Percentiles rank a stretch among this genome's conserved stretches.
phyloP scores from a whole-genome alignment of 1,284 basidiomycete species.

The Trichosporon asahii region DNA sequence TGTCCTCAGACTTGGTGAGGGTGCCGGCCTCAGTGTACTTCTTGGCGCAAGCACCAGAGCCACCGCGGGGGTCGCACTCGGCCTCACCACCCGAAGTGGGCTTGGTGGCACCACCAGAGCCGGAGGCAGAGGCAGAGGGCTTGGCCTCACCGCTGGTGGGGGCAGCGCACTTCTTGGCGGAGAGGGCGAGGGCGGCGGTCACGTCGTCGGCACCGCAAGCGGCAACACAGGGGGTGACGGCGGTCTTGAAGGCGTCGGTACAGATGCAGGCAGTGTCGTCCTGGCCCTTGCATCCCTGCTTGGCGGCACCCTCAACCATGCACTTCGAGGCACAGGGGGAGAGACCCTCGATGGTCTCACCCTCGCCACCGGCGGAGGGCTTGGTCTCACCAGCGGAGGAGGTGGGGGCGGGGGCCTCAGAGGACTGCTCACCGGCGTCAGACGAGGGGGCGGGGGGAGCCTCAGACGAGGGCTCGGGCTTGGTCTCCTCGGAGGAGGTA shows the following conservation, averaged over 20 bases:
- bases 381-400: not conserved
- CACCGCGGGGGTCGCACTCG: not conserved
- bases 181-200: slow-evolving; percentile 11
- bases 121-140: not conserved
- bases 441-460: not conserved
- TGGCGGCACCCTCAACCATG: not conserved
- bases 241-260: not conserved
- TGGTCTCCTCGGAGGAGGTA: not conserved
- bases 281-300: slow-evolving; percentile 10
- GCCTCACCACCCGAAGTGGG: not conserved
- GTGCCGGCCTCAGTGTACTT: not conserved
- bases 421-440: not conserved
- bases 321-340: slow-evolving; percentile 6
- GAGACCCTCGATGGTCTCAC: slow-evolving; percentile 8
- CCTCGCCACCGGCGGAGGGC: not conserved
- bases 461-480: not conserved
- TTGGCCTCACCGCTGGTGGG: not conserved
- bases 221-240: slow-evolving; percentile 6
- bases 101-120: not conserved
- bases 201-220: slow-evolving; percentile 4
- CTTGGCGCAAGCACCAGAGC: slow-evolving; percentile 6
- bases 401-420: not conserved
- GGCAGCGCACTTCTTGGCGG: slow-evolving; percentile 8
- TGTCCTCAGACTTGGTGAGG: not conserved
- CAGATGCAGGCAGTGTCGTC: slow-evolving; percentile 12